A percentile compares a stretch with the other conserved stretches of the same genome.
phyloP scores from a whole-genome alignment of 805 yeast genomes.

The Saturnispora mendoncae region DNA sequence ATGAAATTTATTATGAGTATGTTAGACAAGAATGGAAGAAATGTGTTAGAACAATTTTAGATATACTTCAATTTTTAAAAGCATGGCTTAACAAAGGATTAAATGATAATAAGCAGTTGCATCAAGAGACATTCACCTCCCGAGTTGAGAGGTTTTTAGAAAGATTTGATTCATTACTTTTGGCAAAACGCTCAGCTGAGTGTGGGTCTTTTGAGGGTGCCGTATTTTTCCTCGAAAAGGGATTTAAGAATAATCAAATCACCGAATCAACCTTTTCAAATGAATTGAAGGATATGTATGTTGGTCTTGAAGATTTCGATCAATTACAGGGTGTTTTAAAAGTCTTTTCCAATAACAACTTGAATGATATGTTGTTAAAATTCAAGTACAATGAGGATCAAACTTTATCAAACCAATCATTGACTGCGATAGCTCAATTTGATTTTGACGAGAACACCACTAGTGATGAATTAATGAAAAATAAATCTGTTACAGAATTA shows the following conservation, averaged over 20 bases:
- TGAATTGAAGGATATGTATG: slow-evolving; percentile 71
- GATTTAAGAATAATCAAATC: slow-evolving; percentile 36
- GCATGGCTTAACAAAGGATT: slow-evolving; percentile 55
- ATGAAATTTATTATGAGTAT: slow-evolving; percentile 40
- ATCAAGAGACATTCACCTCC: slow-evolving; percentile 4
- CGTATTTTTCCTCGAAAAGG: slow-evolving; percentile 73
- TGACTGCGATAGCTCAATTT: slow-evolving; percentile 50
- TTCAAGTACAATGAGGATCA: slow-evolving; percentile 81
- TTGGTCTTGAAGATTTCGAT: slow-evolving; percentile 82
- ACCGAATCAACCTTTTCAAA: slow-evolving; percentile 33
- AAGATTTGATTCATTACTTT: slow-evolving; percentile 52
- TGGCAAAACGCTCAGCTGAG: slow-evolving; percentile 74
- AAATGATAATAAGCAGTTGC: slow-evolving; percentile 17
- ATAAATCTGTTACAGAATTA: slow-evolving; percentile 43
- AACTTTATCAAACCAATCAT: slow-evolving; percentile 80
- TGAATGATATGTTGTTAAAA: slow-evolving; percentile 69
- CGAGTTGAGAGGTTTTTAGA: slow-evolving; percentile 42
- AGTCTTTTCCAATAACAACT: slow-evolving; percentile 55
- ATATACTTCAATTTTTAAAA: slow-evolving; percentile 71
- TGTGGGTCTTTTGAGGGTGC: slow-evolving; percentile 85
- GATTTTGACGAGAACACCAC: slow-evolving; percentile 20
- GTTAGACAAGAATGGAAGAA: slow-evolving; percentile 48
- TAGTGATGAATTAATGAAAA: slow-evolving; percentile 10
- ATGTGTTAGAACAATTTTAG: slow-evolving; percentile 67
- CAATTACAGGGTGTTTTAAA: slow-evolving; percentile 80